Percentiles rank a stretch among this genome's conserved stretches.
Evolutionary conservation across 2,329 filamentous ascomycete species (phyloP).

Genomic region (Fusarium buharicum): DNA sequence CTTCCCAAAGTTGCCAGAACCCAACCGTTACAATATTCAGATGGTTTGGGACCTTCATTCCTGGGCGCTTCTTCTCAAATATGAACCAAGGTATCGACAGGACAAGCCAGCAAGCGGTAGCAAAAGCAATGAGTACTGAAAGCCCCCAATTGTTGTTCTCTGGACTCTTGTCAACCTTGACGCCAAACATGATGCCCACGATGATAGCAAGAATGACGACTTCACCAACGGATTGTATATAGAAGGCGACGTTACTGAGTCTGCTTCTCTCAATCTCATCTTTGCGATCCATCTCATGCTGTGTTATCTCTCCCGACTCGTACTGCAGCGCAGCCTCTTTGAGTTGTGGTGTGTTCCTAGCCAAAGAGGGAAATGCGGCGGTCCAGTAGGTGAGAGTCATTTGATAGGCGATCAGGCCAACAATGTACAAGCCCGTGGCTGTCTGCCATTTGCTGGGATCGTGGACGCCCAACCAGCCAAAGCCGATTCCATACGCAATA

Average conservation of each 20-base stretch:
- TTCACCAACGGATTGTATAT: slow-evolving; percentile 70
- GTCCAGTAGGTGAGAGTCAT: slow-evolving; percentile 76
- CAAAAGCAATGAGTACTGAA: slow-evolving; percentile 72
- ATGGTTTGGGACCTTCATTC: slow-evolving; percentile 55
- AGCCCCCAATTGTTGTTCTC: slow-evolving; percentile 74
- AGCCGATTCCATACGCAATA: slow-evolving; percentile 71
- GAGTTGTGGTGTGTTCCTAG: slow-evolving; percentile 51
- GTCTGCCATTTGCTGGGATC: slow-evolving; percentile 67
- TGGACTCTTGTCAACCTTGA: slow-evolving; percentile 67
- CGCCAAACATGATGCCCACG: slow-evolving; percentile 70
- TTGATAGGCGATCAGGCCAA: slow-evolving; percentile 74
- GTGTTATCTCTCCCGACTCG: slow-evolving; percentile 59
- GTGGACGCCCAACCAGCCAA: slow-evolving; percentile 74
- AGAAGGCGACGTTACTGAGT: slow-evolving; percentile 71
- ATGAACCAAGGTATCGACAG: slow-evolving; percentile 75
- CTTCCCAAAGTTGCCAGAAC: slow-evolving; percentile 69
- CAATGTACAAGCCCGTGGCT: slow-evolving; percentile 71
- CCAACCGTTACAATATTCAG: slow-evolving; percentile 66
- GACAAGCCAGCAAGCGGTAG: slow-evolving; percentile 70
- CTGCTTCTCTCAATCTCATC: slow-evolving; percentile 72
- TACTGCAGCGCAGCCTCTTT: slow-evolving; percentile 49
- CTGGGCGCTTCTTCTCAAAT: slow-evolving; percentile 71
- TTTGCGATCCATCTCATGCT: slow-evolving; percentile 68
- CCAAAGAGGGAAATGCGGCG: slow-evolving; percentile 61
- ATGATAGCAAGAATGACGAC: slow-evolving; percentile 72